Evolutionary conservation across 495 filamentous ascomycete species (phyloP), one percentile per base, ranked within the genome.

Genomic region (Annulohypoxylon stygium): DNA sequence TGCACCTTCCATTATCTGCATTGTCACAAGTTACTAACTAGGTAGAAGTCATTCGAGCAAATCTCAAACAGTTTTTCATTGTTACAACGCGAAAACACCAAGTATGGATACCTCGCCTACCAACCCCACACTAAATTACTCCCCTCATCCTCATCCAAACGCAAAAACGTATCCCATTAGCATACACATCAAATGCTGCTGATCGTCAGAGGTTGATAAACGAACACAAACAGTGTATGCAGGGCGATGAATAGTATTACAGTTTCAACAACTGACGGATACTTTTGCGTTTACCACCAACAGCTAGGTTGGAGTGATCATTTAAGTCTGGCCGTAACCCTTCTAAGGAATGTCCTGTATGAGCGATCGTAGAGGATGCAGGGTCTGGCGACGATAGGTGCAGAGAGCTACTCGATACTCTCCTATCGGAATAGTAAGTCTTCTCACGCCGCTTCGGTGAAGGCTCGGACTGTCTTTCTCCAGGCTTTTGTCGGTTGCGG

Each of bases 271-370:
- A 30, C 8, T 51, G 53, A 30, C 54, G 54, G 11, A 51, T 10
- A 14, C 70, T 53, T 16, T 34, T 54, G 11, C 53, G 58, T 48
- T 59, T 62, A 10, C 53, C 58, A 18, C 39, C 9, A 7, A 48
- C 20, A 47, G 41, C 20, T 12, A 30, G 14, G 11, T 30, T 16
- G 26, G 37, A 20, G 4, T 41, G 7, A 20, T 33, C 14, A 11
- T 25, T n/a, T 4, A 23, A 37, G 45, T 48, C 18, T 3, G n/a
- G 4, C 16, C 23, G 37, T 14, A 67, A 4, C 4, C 53, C 30
- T 12, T 77, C 67, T 11, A 16, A 20, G 9, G 77, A 79, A 61
- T 74, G 77, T 12, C 77, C 77, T 9, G 77, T 77, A 50, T 79
- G 75, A 20, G 47, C 77, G n/a, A 68, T 7, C 30, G 67, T 61